phyloP scores from a whole-genome alignment of 2,329 filamentous ascomycete species.

The Epichloe bromicola region DNA sequence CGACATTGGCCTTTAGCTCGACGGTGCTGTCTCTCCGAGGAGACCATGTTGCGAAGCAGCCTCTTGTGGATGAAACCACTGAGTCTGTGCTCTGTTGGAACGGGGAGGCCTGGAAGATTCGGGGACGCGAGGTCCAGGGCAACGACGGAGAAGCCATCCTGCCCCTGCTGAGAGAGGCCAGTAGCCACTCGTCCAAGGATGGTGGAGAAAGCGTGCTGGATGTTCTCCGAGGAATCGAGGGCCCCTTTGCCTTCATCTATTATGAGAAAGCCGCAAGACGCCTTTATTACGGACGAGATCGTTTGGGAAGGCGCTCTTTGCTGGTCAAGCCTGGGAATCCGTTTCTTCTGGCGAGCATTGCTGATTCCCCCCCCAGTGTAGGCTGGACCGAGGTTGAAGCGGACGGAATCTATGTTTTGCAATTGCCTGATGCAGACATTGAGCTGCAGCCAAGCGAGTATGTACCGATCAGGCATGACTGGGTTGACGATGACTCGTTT shows the following conservation, averaged over 20 bases:
- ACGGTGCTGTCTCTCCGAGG: slow-evolving; percentile 89
- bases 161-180: slow-evolving; percentile 37
- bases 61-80: slow-evolving; percentile 44
- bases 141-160: slow-evolving; percentile 73
- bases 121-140: slow-evolving; percentile 41
- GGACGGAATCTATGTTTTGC: slow-evolving; percentile 63
- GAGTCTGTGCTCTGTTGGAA: slow-evolving; percentile 85
- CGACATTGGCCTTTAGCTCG: slow-evolving; percentile 54
- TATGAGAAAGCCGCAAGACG: slow-evolving; percentile 49
- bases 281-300: slow-evolving; percentile 76
- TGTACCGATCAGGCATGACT: slow-evolving; percentile 15
- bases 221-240: slow-evolving; percentile 50
- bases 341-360: slow-evolving; percentile 59
- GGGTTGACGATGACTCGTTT: slow-evolving; percentile 24
- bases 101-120: slow-evolving; percentile 81
- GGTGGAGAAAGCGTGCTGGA: slow-evolving; percentile 26
- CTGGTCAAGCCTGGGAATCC: slow-evolving; percentile 39
- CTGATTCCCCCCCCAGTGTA: slow-evolving; percentile 32
- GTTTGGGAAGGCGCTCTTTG: slow-evolving; percentile 74
- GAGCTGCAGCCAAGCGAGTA: slow-evolving; percentile 2
- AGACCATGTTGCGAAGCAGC: slow-evolving; percentile 56
- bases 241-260: slow-evolving; percentile 84
- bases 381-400: slow-evolving; percentile 74
- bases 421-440: slow-evolving; percentile 26
- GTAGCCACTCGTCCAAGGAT: slow-evolving; percentile 10